Conservation (phyloP, 1,284 basidiomycete genomes). For the Boletus sp. region DNA sequence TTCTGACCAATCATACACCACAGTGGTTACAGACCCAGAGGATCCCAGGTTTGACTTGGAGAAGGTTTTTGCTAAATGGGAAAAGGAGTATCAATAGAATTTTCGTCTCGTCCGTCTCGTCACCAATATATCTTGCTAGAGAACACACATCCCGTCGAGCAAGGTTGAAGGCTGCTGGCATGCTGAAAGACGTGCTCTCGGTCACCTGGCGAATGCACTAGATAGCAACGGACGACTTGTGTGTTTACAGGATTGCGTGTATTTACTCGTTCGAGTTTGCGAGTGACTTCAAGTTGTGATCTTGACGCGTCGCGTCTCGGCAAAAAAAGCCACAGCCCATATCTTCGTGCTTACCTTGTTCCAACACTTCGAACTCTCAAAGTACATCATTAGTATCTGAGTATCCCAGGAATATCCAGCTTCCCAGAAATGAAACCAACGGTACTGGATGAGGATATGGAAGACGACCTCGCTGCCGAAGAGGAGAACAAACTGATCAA, state of each 20-base stretch:
- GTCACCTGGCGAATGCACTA: constrained; percentile 9
- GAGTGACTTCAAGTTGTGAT: background rate
- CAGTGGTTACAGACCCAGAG: constrained; percentile 90
- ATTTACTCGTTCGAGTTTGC: background rate
- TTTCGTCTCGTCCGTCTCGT: constrained; percentile 11
- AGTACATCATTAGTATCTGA: background rate
- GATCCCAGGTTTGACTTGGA: constrained; percentile 96
- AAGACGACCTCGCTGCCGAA: constrained; percentile 77
- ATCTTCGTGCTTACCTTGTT: background rate
- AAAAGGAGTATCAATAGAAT: constrained; percentile 52
- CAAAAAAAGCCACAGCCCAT: background rate
- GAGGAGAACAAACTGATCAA: constrained; percentile 91
- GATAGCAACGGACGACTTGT: constrained; percentile 5
- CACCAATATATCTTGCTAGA: constrained; percentile 31
- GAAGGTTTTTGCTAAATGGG: constrained; percentile 79
- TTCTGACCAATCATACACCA: constrained; percentile 19
- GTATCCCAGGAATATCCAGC: too few relatives aligned
- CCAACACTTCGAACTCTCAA: background rate
- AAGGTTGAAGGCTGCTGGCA: constrained; percentile 11
- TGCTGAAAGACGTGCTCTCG: constrained; percentile 1
- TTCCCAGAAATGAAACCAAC: constrained; percentile 52
- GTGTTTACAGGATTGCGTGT: background rate
- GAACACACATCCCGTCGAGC: constrained; percentile 13
- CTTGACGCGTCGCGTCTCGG: background rate
- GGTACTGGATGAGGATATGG: constrained; percentile 62